These are phyloP conservation scores for Elongisporangium senticosum DNA, from an alignment of 352 stramenopile genomes.

Conservation along the genomic window DNA sequence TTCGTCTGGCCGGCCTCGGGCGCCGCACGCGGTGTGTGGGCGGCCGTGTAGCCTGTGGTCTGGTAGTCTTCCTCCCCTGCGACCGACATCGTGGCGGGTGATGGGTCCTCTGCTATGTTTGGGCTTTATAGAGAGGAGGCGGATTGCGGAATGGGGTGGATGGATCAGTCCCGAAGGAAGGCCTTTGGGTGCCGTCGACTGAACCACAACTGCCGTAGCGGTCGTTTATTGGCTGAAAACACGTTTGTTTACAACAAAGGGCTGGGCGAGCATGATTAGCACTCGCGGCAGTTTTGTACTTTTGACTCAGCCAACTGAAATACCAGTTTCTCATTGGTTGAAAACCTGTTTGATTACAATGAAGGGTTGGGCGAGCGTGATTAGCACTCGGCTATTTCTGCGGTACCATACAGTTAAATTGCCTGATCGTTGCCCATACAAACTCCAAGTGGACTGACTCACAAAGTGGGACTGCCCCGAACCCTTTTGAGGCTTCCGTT, in stretches of 20 bases:
- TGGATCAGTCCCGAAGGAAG: background rate
- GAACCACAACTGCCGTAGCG: background rate
- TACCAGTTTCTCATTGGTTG: background rate
- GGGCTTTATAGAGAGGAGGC: background rate
- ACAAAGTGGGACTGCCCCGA: background rate
- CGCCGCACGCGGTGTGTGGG: background rate
- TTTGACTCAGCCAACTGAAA: background rate
- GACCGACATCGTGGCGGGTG: background rate
- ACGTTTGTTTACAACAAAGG: constrained; percentile 2
- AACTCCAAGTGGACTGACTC: background rate
- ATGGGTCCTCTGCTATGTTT: background rate
- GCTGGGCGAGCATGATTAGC: background rate
- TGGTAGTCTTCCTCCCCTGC: background rate
- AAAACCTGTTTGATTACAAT: background rate
- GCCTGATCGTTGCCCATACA: background rate
- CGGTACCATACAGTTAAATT: background rate
- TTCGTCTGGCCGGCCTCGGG: constrained; percentile 6
- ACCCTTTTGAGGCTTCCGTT: background rate
- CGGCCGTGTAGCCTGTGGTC: background rate
- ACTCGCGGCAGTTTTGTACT: background rate
- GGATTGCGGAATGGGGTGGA: background rate
- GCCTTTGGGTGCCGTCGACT: background rate
- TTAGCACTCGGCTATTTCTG: background rate
- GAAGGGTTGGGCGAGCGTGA: background rate
- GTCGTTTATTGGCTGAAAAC: constrained; percentile 1